Percentiles rank a stretch among this genome's conserved stretches.
phyloP scores from a whole-genome alignment of 345 rosid species.

The Aurinia saxatilis region DNA sequence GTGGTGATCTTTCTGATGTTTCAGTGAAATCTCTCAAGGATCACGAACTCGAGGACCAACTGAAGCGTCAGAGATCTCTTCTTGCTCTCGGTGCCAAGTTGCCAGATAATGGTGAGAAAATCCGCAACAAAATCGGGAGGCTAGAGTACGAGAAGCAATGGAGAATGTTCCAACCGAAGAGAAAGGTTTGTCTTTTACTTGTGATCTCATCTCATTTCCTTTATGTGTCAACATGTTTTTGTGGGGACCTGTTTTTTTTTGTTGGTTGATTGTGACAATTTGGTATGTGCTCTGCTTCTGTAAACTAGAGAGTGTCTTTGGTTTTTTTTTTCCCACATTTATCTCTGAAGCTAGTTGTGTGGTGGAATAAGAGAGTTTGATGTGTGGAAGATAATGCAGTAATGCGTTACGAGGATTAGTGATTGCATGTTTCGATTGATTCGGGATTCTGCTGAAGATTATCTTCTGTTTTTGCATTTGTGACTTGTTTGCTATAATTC shows the following conservation, averaged over 20 bases:
- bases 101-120: slow-evolving; percentile 49
- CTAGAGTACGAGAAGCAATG: slow-evolving; percentile 50
- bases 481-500: no score
- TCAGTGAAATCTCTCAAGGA: slow-evolving; percentile 27
- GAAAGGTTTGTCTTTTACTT: slow-evolving; percentile 25
- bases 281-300: background rate
- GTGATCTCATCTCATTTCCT: background rate
- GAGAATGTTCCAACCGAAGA: slow-evolving; percentile 26
- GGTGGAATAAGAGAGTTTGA: slow-evolving; percentile 2
- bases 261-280: background rate
- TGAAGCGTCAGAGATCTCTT: slow-evolving; percentile 25
- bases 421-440: background rate
- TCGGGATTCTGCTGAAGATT: background rate
- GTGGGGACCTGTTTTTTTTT: background rate
- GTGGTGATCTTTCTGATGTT: slow-evolving; percentile 12
- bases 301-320: background rate
- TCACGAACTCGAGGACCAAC: slow-evolving; percentile 25
- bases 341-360: no score
- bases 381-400: background rate
- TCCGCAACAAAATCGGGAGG: slow-evolving; percentile 24
- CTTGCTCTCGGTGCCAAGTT: background rate
- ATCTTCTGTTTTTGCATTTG: background rate
- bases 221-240: background rate
- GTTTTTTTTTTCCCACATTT: background rate
- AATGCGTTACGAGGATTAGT: background rate